Conservation (phyloP, 305 asterid species). For the Ajuga reptans region DNA sequence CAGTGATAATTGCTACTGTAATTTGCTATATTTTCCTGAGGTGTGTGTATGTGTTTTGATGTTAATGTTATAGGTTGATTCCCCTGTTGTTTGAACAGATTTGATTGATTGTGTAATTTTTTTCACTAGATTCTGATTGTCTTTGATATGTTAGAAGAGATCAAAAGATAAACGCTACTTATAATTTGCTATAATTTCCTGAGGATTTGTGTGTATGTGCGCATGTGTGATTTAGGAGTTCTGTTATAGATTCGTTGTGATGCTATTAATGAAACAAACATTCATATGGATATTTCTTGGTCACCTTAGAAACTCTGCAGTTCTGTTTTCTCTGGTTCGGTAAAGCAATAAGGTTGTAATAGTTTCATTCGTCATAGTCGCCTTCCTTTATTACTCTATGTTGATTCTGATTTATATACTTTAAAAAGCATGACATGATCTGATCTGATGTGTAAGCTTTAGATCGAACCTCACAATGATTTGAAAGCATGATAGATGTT, state of each 20-base stretch:
- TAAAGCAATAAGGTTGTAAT: neutral
- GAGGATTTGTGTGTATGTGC: slow-evolving; percentile 4
- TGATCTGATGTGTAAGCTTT: slow-evolving; percentile 23
- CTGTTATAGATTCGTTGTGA: slow-evolving; percentile 6
- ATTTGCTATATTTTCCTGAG: too few relatives aligned
- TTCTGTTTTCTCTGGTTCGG: neutral
- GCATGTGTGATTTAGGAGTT: neutral
- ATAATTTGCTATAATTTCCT: neutral
- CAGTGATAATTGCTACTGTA: too few relatives aligned
- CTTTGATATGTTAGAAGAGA: slow-evolving; percentile 7
- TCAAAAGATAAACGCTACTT: neutral
- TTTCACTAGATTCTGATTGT: neutral
- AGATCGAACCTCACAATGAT: neutral
- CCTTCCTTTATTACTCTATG: neutral
- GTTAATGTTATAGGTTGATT: neutral
- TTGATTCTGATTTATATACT: slow-evolving; percentile 18
- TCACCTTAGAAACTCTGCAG: neutral
- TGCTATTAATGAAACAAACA: neutral
- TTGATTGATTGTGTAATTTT: slow-evolving; percentile 1
- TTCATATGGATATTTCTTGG: slow-evolving; percentile 1
- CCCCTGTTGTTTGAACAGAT: neutral
- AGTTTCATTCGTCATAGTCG: neutral
- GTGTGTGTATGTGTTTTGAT: neutral
- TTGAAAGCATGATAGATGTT: neutral
- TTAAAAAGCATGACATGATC: slow-evolving; percentile 9